Percentiles rank a stretch among this genome's conserved stretches.
Conservation (phyloP, 1,284 basidiomycete genomes). For the Veloporphyrellus conicus region DNA sequence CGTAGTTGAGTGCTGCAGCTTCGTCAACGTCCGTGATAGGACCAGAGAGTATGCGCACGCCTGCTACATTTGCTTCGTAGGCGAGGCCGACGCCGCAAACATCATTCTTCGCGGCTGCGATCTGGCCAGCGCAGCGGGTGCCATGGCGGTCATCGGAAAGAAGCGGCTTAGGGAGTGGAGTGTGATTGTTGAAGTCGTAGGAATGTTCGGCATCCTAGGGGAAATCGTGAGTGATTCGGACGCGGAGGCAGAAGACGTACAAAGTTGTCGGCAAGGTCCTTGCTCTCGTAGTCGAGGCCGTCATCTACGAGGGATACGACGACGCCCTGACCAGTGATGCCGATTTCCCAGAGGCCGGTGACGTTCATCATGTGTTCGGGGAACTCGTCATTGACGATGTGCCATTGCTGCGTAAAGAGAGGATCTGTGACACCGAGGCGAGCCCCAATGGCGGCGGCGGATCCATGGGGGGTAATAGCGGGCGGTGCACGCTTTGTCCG, state of each 20-base stretch:
- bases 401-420: slow-evolving; percentile 88
- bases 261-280: slow-evolving; percentile 88
- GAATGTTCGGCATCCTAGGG: slow-evolving; percentile 81
- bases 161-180: slow-evolving; percentile 80
- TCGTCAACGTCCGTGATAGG: slow-evolving; percentile 99
- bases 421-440: slow-evolving; percentile 82
- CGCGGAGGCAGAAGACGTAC: slow-evolving; percentile 49
- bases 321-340: slow-evolving; percentile 82
- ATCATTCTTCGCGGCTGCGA: slow-evolving; percentile 95
- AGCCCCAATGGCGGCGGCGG: slow-evolving; percentile 50
- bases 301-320: slow-evolving; percentile 93
- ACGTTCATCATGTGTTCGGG: slow-evolving; percentile 83
- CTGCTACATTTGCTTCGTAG: slow-evolving; percentile 87
- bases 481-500: slow-evolving; percentile 71
- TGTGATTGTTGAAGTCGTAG: slow-evolving; percentile 96
- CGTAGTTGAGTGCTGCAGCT: slow-evolving; percentile 91
- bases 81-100: slow-evolving; percentile 96
- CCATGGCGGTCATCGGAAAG: slow-evolving; percentile 94
- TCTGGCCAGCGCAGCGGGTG: slow-evolving; percentile 96
- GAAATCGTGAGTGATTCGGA: slow-evolving; percentile 4
- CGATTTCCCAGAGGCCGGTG: slow-evolving; percentile 79
- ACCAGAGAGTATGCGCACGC: slow-evolving; percentile 92
- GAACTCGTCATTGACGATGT: slow-evolving; percentile 75
- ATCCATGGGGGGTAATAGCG: slow-evolving; percentile 36
- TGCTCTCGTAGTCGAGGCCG: slow-evolving; percentile 86